Evolutionary conservation across 106 monocot genomes (phyloP).

Genomic region (Dendrobium catenatum): DNA sequence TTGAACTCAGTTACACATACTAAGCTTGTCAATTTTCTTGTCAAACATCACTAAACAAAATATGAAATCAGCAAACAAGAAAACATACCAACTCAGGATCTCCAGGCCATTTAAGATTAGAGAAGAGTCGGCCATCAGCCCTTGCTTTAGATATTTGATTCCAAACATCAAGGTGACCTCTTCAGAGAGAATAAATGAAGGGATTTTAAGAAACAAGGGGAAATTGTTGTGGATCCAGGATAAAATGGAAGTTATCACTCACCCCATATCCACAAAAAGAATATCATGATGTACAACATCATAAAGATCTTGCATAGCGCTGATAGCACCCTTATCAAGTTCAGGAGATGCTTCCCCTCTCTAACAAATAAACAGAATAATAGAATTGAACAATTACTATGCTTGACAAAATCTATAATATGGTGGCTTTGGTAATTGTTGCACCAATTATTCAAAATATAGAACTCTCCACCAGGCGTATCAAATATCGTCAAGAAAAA

Average conservation of each 20-base stretch:
- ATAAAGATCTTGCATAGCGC: slow-evolving; percentile 92
- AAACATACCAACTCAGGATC: slow-evolving; percentile 61
- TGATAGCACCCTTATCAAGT: slow-evolving; percentile 54
- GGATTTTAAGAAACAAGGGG: neutral
- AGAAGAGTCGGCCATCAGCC: slow-evolving; percentile 78
- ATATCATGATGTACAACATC: slow-evolving; percentile 83
- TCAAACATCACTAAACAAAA: neutral
- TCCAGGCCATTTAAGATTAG: slow-evolving; percentile 73
- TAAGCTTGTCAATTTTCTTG: neutral
- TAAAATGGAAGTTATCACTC: neutral
- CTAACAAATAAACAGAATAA: slow-evolving; percentile 20
- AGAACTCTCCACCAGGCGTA: neutral
- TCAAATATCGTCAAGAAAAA: neutral
- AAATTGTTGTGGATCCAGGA: neutral
- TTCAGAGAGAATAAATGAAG: slow-evolving; percentile 15
- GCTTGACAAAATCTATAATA: neutral
- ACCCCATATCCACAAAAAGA: slow-evolving; percentile 73
- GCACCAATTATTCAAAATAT: neutral
- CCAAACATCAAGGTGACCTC: slow-evolving; percentile 55
- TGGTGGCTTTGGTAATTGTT: neutral
- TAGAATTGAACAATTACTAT: neutral
- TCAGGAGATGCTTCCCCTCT: slow-evolving; percentile 53
- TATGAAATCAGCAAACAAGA: neutral
- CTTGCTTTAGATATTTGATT: slow-evolving; percentile 45
- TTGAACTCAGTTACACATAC: neutral